Conservation (phyloP, 2,329 filamentous ascomycete genomes). For the Hyphodiscus sp. region DNA sequence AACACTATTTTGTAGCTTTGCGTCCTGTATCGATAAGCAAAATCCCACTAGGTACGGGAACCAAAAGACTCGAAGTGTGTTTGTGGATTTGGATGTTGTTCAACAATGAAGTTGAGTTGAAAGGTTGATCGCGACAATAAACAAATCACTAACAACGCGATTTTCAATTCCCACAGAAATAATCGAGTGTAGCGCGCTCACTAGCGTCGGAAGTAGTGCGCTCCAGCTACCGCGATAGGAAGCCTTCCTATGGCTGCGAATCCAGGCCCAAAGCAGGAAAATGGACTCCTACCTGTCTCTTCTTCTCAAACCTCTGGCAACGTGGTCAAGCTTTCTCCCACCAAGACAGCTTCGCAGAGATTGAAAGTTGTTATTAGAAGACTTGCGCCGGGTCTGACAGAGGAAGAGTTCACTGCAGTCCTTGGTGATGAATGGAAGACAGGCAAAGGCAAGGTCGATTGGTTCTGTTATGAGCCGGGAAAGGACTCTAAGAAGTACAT, state of each 20-base stretch:
- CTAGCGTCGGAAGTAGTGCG: too few species aligned
- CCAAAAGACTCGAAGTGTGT: too few species aligned
- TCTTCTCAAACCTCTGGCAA: slow-evolving; percentile 38
- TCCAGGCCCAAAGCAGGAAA: slow-evolving; percentile 32
- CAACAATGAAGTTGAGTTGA: too few species aligned
- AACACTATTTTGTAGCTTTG: too few species aligned
- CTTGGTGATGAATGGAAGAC: slow-evolving; percentile 76
- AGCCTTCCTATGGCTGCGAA: not conserved
- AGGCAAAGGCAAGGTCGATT: slow-evolving; percentile 79
- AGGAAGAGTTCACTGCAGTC: slow-evolving; percentile 65
- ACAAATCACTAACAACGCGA: too few species aligned
- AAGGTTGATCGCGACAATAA: too few species aligned
- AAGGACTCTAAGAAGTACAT: slow-evolving; percentile 81
- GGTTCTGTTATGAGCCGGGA: slow-evolving; percentile 65
- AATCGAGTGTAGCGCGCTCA: too few species aligned
- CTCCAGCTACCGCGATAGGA: not conserved
- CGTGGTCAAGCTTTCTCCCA: slow-evolving; percentile 33
- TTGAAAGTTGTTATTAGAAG: slow-evolving; percentile 82
- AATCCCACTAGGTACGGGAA: too few species aligned
- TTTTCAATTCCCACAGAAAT: too few species aligned
- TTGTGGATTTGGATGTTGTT: too few species aligned
- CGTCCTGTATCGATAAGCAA: too few species aligned
- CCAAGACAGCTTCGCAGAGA: slow-evolving; percentile 46
- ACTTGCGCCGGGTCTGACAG: slow-evolving; percentile 78
- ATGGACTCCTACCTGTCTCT: slow-evolving; percentile 47